phyloP scores from a whole-genome alignment of 106 monocot genomes.

The Posidonia australis region DNA sequence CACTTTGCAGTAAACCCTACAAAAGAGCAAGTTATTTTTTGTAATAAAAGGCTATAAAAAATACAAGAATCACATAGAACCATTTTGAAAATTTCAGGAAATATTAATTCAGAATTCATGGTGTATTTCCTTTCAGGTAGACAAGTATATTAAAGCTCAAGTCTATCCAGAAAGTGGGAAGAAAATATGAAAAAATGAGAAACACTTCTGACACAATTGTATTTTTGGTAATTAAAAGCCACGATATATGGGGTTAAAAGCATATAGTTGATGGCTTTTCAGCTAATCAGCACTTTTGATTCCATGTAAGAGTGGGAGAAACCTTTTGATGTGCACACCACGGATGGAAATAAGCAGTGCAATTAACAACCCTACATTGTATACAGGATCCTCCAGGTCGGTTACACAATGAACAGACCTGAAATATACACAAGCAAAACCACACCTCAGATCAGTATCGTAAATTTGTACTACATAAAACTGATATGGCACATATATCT shows the following conservation, averaged over 20 bases:
- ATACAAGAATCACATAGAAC: too few species aligned
- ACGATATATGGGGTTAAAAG: neutral
- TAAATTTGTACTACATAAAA: too few species aligned
- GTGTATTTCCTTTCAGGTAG: too few species aligned
- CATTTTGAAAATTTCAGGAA: neutral
- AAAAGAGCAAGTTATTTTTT: slow-evolving; percentile 1
- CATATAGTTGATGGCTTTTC: neutral
- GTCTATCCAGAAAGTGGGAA: too few species aligned
- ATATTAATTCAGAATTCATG: neutral
- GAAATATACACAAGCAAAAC: slow-evolving; percentile 1
- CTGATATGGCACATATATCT: too few species aligned
- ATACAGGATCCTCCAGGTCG: slow-evolving; percentile 57
- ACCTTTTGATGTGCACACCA: slow-evolving; percentile 97
- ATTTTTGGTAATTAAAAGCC: too few species aligned
- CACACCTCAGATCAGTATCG: too few species aligned
- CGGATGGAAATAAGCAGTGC: slow-evolving; percentile 64
- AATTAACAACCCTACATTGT: slow-evolving; percentile 54
- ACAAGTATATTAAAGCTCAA: too few species aligned
- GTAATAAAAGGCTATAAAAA: neutral
- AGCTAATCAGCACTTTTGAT: neutral
- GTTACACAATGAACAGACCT: slow-evolving; percentile 28
- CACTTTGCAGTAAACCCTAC: slow-evolving; percentile 93
- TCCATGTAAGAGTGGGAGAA: neutral
- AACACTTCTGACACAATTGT: too few species aligned
- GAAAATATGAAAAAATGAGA: too few species aligned